Evolutionary conservation across 108 stramenopile genomes (phyloP).

Genomic region (Cylindrotheca closterium): DNA sequence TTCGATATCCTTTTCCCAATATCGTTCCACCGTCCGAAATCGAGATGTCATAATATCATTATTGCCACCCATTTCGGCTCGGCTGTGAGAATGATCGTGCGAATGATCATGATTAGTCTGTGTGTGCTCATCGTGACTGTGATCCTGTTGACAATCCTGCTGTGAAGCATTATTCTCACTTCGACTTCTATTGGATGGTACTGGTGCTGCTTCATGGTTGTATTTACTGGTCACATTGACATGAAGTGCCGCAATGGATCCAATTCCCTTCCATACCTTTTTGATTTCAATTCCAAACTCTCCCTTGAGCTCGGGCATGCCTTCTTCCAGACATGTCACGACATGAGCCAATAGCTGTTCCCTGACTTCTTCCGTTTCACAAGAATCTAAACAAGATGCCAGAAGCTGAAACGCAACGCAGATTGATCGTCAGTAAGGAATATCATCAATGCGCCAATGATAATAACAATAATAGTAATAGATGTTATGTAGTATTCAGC

Average conservation of each 20-base stretch:
- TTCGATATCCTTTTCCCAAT: no score
- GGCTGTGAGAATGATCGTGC: conserved; percentile 25
- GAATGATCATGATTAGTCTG: conserved; percentile 33
- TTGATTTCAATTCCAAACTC: conserved; percentile 53
- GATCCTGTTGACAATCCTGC: conserved; percentile 25
- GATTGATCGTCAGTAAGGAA: no score
- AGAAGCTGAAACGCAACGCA: background rate
- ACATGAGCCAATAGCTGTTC: conserved; percentile 35
- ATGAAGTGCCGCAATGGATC: conserved; percentile 66
- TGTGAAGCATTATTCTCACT: conserved; percentile 37
- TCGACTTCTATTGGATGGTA: conserved; percentile 29
- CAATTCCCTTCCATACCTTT: conserved; percentile 66
- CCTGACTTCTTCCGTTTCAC: background rate
- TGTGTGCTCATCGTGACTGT: conserved; percentile 25
- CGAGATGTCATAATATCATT: no score
- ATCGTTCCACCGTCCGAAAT: no score
- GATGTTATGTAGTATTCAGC: no score
- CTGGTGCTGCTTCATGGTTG: conserved; percentile 63
- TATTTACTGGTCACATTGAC: conserved; percentile 63
- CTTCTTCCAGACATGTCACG: conserved; percentile 40
- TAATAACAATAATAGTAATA: no score
- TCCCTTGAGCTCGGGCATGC: conserved; percentile 61
- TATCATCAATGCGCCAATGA: background rate
- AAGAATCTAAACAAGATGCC: background rate
- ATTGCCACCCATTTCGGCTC: no score